Base-by-base conservation (phyloP, 495 filamentous ascomycete species). In the Lentithecium fluviatile region DNA sequence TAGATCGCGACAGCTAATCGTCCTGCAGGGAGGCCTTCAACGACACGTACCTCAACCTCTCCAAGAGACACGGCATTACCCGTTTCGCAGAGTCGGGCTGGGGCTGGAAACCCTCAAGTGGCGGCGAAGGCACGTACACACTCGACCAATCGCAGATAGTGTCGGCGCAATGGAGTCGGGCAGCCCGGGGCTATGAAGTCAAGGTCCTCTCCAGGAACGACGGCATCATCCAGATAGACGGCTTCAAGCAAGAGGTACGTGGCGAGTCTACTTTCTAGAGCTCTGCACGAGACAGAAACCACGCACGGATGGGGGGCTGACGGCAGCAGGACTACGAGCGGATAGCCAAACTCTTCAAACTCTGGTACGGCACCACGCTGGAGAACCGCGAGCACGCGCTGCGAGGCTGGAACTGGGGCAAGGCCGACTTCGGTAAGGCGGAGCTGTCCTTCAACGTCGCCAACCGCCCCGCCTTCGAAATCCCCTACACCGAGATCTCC, bases 341-440 rank as follows among this genome's bases (percentile, higher is more conserved):
- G 47, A 72, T 97, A 38, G 82, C 78, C 74, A 96, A 96, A 69
- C 82, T 90, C 60, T 94, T 99, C 80, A 97, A 95, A 74, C 84
- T 88, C 65, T 97, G 91, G 88, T 99, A 97, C 75, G 91, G 89
- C 70, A 83, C 92, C 69, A 95, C 87, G 70, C 78, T 99, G 50
- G 92, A 97, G 65, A 86, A 84, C 68, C 88, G 88, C 72, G 95
- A 97, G 73, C 94, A 97, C 72, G 89, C 93, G 5, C 79, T 99
- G 45, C 88, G 94, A 62, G 95, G 95, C 37, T 99, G 95, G 95
- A 99, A 97, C 72, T 99, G 95, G 95, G 95, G 95, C 60, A 99
- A 97, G 75, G 89, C 88, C 56, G 95, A 99, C 70, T 97, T 99
- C 70, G 86, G 88, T 60, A 96, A 97, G 73, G 86, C 89, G 45